Conservation (phyloP, 2,329 filamentous ascomycete genomes). For the Hymenoscyphus repandus region DNA sequence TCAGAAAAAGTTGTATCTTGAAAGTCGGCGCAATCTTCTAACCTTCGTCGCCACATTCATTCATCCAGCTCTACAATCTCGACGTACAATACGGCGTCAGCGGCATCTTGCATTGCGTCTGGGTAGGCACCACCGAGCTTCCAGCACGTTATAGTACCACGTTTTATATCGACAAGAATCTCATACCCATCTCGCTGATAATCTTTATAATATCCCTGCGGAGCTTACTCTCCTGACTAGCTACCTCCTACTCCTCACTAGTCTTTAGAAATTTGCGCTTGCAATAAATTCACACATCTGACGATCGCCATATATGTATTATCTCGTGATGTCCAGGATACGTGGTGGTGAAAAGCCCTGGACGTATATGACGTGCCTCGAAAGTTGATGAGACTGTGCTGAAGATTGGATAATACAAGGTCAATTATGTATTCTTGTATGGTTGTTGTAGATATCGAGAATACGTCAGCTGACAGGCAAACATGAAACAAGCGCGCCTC, state of each 20-base stretch:
- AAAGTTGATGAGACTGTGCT: too few relatives aligned
- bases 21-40: not conserved
- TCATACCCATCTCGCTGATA: not conserved
- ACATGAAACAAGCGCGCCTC: too few relatives aligned
- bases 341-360: not conserved
- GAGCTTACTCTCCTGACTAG: too few relatives aligned
- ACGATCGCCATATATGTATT: not conserved
- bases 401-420: too few relatives aligned
- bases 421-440: too few relatives aligned
- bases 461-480: too few relatives aligned
- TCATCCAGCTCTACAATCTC: not conserved
- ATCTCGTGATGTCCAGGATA: not conserved
- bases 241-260: too few relatives aligned
- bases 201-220: not conserved
- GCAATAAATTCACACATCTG: not conserved
- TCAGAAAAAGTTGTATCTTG: not conserved
- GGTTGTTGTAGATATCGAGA: too few relatives aligned
- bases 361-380: not conserved
- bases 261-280: too few relatives aligned
- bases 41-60: not conserved
- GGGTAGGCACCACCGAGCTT: not conserved
- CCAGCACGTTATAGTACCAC: not conserved
- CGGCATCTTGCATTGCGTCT: not conserved
- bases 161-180: not conserved
- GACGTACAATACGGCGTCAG: not conserved